These are phyloP conservation scores for Raphanus hybrid DNA, from an alignment of 441 rosid genomes.

Conservation along the genomic window DNA sequence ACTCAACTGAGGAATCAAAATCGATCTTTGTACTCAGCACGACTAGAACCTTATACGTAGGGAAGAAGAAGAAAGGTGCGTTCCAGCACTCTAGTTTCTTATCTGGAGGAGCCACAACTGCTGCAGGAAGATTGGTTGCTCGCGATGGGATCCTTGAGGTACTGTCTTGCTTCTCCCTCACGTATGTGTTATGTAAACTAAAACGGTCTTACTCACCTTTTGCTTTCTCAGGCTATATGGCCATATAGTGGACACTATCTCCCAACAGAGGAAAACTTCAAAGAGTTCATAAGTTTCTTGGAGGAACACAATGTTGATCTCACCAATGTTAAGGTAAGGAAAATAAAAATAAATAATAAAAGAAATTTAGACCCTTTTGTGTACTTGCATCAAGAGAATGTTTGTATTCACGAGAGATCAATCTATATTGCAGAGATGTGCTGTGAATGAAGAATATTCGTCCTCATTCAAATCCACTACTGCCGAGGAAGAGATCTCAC, in stretches of 20 bases:
- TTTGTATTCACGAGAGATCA: conserved; percentile 2
- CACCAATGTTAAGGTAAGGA: conserved; percentile 65
- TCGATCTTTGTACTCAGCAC: conserved; percentile 96
- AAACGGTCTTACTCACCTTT: not conserved
- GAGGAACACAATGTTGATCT: conserved; percentile 76
- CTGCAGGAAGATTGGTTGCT: conserved; percentile 85
- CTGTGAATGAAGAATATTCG: conserved; percentile 42
- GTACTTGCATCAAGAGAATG: conserved; percentile 14
- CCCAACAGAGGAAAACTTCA: conserved; percentile 87
- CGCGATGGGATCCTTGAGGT: conserved; percentile 86
- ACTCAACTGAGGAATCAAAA: conserved; percentile 64
- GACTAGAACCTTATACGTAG: conserved; percentile 76
- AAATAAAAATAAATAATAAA: not conserved
- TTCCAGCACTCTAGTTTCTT: conserved; percentile 98
- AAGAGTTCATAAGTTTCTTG: conserved; percentile 76
- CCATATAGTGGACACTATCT: conserved; percentile 98
- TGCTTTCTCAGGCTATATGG: conserved; percentile 80
- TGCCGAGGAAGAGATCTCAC: conserved; percentile 10
- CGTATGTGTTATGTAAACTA: not conserved
- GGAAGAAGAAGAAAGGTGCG: conserved; percentile 75
- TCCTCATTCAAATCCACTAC: conserved; percentile 32
- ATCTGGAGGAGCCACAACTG: conserved; percentile 88
- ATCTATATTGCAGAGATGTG: conserved; percentile 37
- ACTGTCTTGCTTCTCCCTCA: conserved; percentile 19
- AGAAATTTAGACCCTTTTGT: not conserved